Conservation (phyloP, 116 monocot genomes). For the Trichopus zeylanicus region DNA sequence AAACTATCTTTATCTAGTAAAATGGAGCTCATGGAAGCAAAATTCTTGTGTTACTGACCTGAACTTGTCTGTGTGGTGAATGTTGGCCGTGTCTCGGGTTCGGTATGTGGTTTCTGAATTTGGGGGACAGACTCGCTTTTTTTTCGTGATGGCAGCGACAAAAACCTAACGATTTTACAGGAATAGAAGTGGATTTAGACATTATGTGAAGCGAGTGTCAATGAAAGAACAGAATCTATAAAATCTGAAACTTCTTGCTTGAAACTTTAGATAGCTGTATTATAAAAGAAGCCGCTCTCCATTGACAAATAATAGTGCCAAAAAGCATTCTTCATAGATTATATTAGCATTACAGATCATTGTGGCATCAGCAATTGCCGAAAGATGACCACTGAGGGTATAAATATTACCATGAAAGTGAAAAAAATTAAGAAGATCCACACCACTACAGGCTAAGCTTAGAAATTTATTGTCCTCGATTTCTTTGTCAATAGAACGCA, state of each 20-base stretch:
- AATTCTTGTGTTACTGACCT: slow-evolving; percentile 32
- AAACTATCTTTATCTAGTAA: background rate
- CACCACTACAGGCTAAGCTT: no score
- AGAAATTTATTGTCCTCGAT: no score
- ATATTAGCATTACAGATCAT: background rate
- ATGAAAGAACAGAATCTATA: no score
- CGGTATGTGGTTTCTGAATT: slow-evolving; percentile 19
- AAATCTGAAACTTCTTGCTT: no score
- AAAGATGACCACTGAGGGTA: background rate
- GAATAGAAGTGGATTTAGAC: no score
- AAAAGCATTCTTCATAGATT: background rate
- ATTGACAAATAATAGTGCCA: background rate
- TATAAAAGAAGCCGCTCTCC: background rate
- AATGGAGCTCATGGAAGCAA: no score
- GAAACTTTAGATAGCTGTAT: no score
- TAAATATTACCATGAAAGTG: background rate
- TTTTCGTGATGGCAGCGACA: slow-evolving; percentile 66
- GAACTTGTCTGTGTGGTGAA: slow-evolving; percentile 44
- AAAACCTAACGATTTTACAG: slow-evolving; percentile 66
- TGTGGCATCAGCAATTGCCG: background rate
- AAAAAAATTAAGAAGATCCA: no score
- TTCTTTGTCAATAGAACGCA: no score
- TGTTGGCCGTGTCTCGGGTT: slow-evolving; percentile 3
- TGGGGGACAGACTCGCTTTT: slow-evolving; percentile 74
- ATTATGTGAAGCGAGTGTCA: no score